A percentile compares a stretch with the other conserved stretches of the same genome.
These are phyloP conservation scores for Phyllosticta capitalensis DNA, from an alignment of 2,329 filamentous ascomycete species.

Conservation along the genomic window DNA sequence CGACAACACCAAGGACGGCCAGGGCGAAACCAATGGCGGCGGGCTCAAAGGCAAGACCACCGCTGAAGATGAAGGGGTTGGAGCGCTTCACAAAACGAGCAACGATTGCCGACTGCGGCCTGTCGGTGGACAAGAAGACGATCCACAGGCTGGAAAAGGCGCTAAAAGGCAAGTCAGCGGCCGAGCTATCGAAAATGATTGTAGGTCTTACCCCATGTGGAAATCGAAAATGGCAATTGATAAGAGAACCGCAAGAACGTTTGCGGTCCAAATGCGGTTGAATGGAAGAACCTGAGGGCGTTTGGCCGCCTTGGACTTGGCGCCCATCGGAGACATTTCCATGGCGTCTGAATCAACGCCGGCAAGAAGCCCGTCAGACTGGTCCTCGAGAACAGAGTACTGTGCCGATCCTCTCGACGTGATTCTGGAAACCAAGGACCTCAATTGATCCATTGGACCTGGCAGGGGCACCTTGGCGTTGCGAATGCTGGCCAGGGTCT, in stretches of 20 bases:
- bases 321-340: constrained; percentile 22
- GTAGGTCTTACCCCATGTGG: constrained; percentile 43
- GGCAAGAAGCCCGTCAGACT: constrained; percentile 14
- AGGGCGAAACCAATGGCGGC: constrained; percentile 67
- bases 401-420: background rate
- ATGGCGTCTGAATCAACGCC: constrained; percentile 19
- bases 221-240: constrained; percentile 61
- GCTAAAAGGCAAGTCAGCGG: constrained; percentile 1
- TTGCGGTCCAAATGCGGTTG: constrained; percentile 43
- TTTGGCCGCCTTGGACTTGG: constrained; percentile 22
- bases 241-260: constrained; percentile 49
- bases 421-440: constrained; percentile 2
- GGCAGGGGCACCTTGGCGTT: background rate
- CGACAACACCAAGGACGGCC: constrained; percentile 64
- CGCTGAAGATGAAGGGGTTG: constrained; percentile 49
- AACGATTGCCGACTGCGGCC: constrained; percentile 29
- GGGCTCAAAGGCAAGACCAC: constrained; percentile 65
- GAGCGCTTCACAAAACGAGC: constrained; percentile 15
- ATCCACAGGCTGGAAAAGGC: constrained; percentile 71
- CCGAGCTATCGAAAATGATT: background rate
- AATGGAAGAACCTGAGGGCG: constrained; percentile 37
- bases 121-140: constrained; percentile 65
- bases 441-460: background rate
- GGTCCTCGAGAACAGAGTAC: constrained; percentile 8
- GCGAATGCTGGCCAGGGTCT: constrained; percentile 29